Evolutionary conservation across 2,329 filamentous ascomycete species (phyloP).

Genomic region (Fusarium sororula): DNA sequence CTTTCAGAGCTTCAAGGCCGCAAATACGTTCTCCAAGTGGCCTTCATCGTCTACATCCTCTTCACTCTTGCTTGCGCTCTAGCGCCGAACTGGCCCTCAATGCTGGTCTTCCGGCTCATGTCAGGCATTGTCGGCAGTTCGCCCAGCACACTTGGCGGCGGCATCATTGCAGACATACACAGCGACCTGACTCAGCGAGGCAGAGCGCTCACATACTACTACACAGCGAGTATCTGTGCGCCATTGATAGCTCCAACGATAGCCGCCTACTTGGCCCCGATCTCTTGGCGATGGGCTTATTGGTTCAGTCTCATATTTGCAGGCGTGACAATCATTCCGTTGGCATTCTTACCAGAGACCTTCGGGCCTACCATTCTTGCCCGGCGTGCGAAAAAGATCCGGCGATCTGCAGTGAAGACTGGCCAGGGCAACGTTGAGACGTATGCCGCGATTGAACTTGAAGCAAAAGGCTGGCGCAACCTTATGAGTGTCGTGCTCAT

Average conservation of each 20-base stretch:
- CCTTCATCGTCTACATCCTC: constrained; percentile 55
- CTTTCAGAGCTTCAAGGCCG: constrained; percentile 54
- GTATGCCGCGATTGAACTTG: not conserved
- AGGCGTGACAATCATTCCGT: constrained; percentile 42
- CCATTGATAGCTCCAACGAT: constrained; percentile 54
- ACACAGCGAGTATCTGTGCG: constrained; percentile 49
- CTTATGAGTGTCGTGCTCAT: constrained; percentile 13
- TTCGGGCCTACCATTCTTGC: constrained; percentile 24
- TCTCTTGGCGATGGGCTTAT: constrained; percentile 58
- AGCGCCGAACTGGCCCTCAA: constrained; percentile 52
- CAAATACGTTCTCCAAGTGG: constrained; percentile 54
- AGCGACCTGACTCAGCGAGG: constrained; percentile 45
- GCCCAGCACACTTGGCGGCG: constrained; percentile 54
- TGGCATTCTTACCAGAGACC: constrained; percentile 33
- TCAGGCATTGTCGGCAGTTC: constrained; percentile 52
- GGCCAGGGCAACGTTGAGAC: not conserved
- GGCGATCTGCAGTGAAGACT: rapidly evolving
- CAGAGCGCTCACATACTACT: constrained; percentile 50
- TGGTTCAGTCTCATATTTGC: constrained; percentile 44
- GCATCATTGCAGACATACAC: constrained; percentile 57
- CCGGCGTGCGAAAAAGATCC: not conserved
- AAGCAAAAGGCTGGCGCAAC: not conserved
- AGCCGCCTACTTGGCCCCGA: constrained; percentile 51
- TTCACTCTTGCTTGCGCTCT: constrained; percentile 54
- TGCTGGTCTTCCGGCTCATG: constrained; percentile 55